These are phyloP conservation scores for Agrocybe chaxingu DNA, from an alignment of 768 basidiomycete species.

Conservation along the genomic window DNA sequence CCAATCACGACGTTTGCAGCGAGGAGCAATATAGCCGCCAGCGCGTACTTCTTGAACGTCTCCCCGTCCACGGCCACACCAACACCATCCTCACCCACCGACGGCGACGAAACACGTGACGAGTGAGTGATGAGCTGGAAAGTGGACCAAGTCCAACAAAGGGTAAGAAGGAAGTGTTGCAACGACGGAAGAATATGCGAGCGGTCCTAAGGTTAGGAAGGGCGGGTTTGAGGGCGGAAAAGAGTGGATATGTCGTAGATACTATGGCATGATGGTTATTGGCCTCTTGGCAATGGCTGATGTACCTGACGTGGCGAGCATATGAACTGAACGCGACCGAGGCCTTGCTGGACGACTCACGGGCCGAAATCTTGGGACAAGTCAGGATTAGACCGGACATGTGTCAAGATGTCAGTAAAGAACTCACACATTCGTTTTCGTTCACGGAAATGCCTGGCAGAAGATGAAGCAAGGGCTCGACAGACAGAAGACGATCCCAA, in stretches of 20 bases:
- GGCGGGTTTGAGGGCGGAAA: constrained; percentile 1
- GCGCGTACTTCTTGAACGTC: constrained; percentile 20
- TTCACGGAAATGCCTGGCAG: constrained; percentile 25
- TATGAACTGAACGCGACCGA: constrained; percentile 27
- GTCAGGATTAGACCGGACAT: background rate
- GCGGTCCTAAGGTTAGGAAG: constrained; percentile 27
- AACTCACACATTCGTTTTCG: constrained; percentile 32
- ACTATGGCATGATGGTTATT: constrained; percentile 11
- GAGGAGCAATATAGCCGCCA: constrained; percentile 23
- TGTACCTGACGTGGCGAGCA: constrained; percentile 33
- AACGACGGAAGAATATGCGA: constrained; percentile 25
- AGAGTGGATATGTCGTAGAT: background rate
- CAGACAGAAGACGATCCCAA: constrained; percentile 40
- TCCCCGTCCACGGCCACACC: constrained; percentile 9
- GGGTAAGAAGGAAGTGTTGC: constrained; percentile 19
- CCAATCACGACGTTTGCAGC: constrained; percentile 25
- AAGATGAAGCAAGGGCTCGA: constrained; percentile 38
- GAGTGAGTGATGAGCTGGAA: too few species aligned
- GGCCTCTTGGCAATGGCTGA: constrained; percentile 24
- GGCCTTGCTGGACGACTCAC: constrained; percentile 11
- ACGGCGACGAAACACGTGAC: too few species aligned
- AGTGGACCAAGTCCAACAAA: too few species aligned
- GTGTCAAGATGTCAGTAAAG: background rate
- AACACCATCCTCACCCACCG: background rate
- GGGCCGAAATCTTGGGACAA: constrained; percentile 1